Evolutionary conservation across 306 rosid species (phyloP), one percentile per base, ranked within the genome.

Genomic region (Rosa persica): DNA sequence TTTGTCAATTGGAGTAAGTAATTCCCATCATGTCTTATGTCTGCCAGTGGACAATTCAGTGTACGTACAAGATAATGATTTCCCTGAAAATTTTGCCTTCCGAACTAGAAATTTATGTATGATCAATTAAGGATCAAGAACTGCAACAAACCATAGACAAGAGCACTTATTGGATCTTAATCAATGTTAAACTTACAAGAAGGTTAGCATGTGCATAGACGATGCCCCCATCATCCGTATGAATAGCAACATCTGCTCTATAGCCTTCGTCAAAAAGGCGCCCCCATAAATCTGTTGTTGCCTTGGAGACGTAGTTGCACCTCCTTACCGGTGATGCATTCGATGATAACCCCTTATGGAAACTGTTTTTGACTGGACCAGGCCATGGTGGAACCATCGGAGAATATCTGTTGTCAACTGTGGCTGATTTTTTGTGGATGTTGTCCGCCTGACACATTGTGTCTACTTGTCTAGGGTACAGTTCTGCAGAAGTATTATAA

Each of bases 191-290:
- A 90, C 98, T 95, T 85, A 92, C 98, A 76, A 95, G 87, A 83
- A 95, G 75, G 76, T 79, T 81, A 62, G 97, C 85, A 84, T 95
- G 98, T 11, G 97, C 96, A 81, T 87, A 89, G 67, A 92, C 47
- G 80, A 79, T 82, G 80, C 89, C 93, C 73, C 91, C 93, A 42
- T 77, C 82, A 55, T 86, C 91, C 69, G 95, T 92, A 54, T 80
- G 79, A 54, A 95, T 77, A 78, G 73, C 72, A 84, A 92, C 97
- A 84, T 95, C 98, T 67, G 98, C 98, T 80, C 79, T 82, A 83
- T 86, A 87, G 55, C 91, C 93, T 88, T 86, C 87, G 39, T 88
- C 78, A 65, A 92, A 92, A 46, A 92, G 91, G 55, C 88, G 90
- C 22, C 85, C 90, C 97, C 96, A 92, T 77, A 89, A 65, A 77